Base-by-base conservation (phyloP, 2,329 filamentous ascomycete species). In the Kalaharituber pfeilii region DNA sequence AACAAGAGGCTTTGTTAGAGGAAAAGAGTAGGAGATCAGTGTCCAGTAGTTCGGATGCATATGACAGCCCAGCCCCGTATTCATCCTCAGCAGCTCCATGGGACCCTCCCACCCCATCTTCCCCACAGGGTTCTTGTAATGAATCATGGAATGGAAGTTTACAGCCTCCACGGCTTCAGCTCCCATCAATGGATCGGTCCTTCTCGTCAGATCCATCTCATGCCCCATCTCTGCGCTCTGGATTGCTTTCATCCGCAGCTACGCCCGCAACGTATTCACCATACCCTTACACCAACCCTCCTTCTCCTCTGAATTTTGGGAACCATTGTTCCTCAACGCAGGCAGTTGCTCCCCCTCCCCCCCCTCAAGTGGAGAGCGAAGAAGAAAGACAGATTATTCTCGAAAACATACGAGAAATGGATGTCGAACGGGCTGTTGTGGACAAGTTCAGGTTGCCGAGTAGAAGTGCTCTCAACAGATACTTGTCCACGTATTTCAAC, bases 401-500 rank as follows among this genome's bases (percentile, higher is more conserved):
- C 63, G 86, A 94, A 63, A 88, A 88, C 66, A 88, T 95, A 66
- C 82, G 82, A 64, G 77, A 73, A 62, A 81, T 80, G 61, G 89
- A 96, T 67, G 81, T 75, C 61, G 85, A 94, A 65, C 81, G 81
- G 65, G 81, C 84, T 47, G 81, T 95, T 55, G 80, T 87, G 15
- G 86, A 93, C 54, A 87, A 84, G 55, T 95, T 96, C 75, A 83
- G 86, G 60, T 76, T 96, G 47, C 91, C 91, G 5, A 81, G 77
- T 61, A 75, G 87, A 30, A 76, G 80, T 30, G 83, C 85, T 2
- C 72, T 96, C 67, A 96, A 98, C 70, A 80, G 87, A 59, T 94
- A 94, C 68, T 73, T 98, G 59, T 85, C 87, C 57, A 94, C 89
- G 1, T 98, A 96, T 73, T 98, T 96, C 69, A 87, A 85, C 67